These are phyloP conservation scores for Penicillium antarcticum DNA, from an alignment of 495 filamentous ascomycete genomes.

Conservation along the genomic window DNA sequence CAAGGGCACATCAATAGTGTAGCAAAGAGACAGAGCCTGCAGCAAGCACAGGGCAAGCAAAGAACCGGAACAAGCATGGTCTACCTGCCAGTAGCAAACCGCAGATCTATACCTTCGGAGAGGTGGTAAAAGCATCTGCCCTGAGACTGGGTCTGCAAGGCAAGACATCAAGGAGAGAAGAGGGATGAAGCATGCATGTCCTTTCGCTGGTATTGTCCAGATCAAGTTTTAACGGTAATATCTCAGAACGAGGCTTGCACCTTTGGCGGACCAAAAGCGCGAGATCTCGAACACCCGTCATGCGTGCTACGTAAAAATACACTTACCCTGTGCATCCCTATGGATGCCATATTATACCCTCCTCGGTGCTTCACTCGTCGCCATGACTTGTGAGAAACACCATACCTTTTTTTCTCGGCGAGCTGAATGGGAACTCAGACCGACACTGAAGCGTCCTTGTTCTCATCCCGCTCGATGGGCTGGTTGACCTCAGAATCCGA, in stretches of 20 bases:
- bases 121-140: constrained; percentile 14
- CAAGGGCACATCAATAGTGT: too few species aligned
- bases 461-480: constrained; percentile 1
- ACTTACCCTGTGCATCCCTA: constrained; percentile 8
- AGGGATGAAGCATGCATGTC: constrained; percentile 37
- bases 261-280: constrained; percentile 11
- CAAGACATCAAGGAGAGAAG: constrained; percentile 11
- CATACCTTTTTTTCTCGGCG: neutral
- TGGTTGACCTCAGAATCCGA: constrained; percentile 10
- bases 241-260: constrained; percentile 42
- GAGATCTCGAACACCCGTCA: constrained; percentile 39
- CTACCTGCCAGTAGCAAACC: constrained; percentile 14
- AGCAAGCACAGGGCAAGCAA: neutral
- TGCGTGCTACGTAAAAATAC: constrained; percentile 20
- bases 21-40: neutral
- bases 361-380: neutral
- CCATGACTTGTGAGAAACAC: neutral
- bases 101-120: constrained; percentile 9
- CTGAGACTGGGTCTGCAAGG: constrained; percentile 1
- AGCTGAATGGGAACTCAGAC: neutral
- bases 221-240: constrained; percentile 52
- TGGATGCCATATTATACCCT: neutral
- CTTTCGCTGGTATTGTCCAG: constrained; percentile 55
- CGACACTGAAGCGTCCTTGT: neutral
- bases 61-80: neutral